These are phyloP conservation scores for Aspergillus sclerotiicarbonarius DNA, from an alignment of 495 filamentous ascomycete species.

Conservation along the genomic window DNA sequence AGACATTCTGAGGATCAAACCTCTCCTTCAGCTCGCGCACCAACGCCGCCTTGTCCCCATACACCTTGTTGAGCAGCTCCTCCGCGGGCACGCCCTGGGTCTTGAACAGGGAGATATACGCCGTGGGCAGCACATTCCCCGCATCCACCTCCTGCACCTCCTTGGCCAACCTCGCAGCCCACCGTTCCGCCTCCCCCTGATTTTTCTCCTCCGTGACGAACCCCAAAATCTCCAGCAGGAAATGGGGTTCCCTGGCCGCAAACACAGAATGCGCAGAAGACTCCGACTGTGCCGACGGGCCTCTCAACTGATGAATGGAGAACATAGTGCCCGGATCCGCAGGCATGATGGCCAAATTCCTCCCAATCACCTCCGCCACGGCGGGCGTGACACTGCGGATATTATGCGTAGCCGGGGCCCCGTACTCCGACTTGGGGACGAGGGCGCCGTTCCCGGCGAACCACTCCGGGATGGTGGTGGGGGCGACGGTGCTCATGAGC, in stretches of 20 bases:
- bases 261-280: conserved; percentile 26
- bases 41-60: conserved; percentile 18
- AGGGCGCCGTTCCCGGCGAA: conserved; percentile 14
- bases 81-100: not conserved
- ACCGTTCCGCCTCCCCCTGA: conserved; percentile 15
- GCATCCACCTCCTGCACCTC: conserved; percentile 16
- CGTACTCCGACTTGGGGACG: conserved; percentile 21
- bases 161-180: conserved; percentile 22
- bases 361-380: conserved; percentile 22
- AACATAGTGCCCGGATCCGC: conserved; percentile 22
- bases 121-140: conserved; percentile 25
- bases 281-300: conserved; percentile 3
- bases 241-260: conserved; percentile 32
- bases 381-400: conserved; percentile 21
- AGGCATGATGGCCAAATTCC: conserved; percentile 25
- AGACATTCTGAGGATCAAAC: conserved; percentile 33
- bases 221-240: conserved; percentile 36
- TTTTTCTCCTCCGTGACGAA: conserved; percentile 4
- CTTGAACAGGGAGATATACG: conserved; percentile 29
- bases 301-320: conserved; percentile 33
- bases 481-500: conserved; percentile 27
- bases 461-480: conserved; percentile 25
- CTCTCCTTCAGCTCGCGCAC: conserved; percentile 29
- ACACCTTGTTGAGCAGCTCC: conserved; percentile 18
- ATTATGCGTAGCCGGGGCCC: conserved; percentile 24